Evolutionary conservation across 441 rosid species (phyloP), one percentile per base, ranked within the genome.

Genomic region (Syzygium malaccense): DNA sequence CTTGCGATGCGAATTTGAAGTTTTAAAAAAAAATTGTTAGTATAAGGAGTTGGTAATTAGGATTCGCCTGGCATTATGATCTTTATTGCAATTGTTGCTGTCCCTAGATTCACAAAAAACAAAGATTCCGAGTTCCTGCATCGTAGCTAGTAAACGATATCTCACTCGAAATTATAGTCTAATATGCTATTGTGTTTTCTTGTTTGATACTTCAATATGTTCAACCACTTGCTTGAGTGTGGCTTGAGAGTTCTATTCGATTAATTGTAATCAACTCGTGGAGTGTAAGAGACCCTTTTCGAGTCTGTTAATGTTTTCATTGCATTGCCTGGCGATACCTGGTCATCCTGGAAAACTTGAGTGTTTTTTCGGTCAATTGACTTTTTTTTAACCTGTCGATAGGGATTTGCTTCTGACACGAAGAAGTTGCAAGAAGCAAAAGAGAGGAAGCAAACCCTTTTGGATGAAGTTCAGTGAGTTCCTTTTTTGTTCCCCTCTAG

Each of bases 321-420:
- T 41, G 83, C 83, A 23, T 75, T 41, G 83, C n/a, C 48, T 7
- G 18, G 51, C 14, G 49, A 2, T 37, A 71, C 45, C 17, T 12
- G 23, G 49, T 75, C n/a, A 41, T 41, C 83, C 26, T 23, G 51
- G 41, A 75, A 75, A 45, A 75, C 18, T 14, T 75, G 15, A 75
- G n/a, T n/a, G 13, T 41, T 75, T 14, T 23, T 41, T 75, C 7
- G n/a, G n/a, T 75, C 83, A 75, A 75, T 41, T 75, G 83, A 41
- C 83, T 53, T 23, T 12, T 75, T n/a, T 75, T 41, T 41, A 41
- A 41, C n/a, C 51, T 41, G 13, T 75, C 18, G 18, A 68, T 55
- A 93, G 96, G 95, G 92, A 71, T 90, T 91, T 89, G 93, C 92
- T 89, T 88, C 93, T 17, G 89, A 85, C 91, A 93, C 90, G 93